Evolutionary conservation across 768 basidiomycete genomes (phyloP).

Genomic region (Russula vinacea): DNA sequence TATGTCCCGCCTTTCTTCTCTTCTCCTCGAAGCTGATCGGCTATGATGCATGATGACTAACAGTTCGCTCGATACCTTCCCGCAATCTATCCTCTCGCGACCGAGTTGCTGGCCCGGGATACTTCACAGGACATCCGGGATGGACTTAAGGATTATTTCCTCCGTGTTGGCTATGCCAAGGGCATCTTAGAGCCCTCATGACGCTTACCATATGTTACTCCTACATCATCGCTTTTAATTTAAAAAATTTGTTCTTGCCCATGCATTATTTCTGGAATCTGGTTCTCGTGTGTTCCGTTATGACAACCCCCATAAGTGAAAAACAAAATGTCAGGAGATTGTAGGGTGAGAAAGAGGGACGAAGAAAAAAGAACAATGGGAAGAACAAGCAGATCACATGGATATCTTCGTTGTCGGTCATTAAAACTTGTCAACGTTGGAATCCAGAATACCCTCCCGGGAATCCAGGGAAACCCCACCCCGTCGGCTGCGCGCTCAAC

Average conservation of each 20-base stretch:
- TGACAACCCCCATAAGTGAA: neutral
- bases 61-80: constrained; percentile 89
- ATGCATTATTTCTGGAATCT: neutral
- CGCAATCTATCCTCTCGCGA: constrained; percentile 85
- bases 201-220: constrained; percentile 9
- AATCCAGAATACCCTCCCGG: constrained; percentile 37
- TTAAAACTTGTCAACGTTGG: constrained; percentile 30
- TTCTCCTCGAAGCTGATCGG: neutral
- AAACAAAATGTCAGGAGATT: neutral
- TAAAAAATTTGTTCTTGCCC: constrained; percentile 2
- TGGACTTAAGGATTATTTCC: constrained; percentile 73
- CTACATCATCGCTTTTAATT: constrained; percentile 13
- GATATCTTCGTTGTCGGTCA: neutral
- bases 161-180: constrained; percentile 71
- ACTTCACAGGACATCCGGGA: constrained; percentile 79
- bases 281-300: neutral
- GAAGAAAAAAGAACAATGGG: neutral
- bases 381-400: constrained; percentile 38
- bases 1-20: constrained; percentile 43
- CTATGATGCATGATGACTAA: neutral
- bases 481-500: constrained; percentile 52
- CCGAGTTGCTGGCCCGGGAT: constrained; percentile 81
- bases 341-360: neutral
- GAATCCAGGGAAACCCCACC: constrained; percentile 49
- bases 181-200: constrained; percentile 60